A percentile compares a stretch with the other conserved stretches of the same genome.
These are phyloP conservation scores for Chenopodium album DNA, from an alignment of 148 eudicot species.

Conservation along the genomic window DNA sequence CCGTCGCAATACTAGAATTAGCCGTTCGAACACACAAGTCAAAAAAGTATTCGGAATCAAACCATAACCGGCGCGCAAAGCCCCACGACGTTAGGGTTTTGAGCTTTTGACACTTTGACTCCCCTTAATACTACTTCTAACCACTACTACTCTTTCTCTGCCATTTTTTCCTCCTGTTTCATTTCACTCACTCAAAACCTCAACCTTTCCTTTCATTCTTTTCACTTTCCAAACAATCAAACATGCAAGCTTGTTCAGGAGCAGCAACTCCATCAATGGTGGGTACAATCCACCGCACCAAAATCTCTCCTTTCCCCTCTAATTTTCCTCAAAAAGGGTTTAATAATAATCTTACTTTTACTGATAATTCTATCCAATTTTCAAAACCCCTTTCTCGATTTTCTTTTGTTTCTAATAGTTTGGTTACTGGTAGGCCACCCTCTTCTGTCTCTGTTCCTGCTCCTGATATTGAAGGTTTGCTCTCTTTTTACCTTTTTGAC, in stretches of 20 bases:
- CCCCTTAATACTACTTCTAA: background rate
- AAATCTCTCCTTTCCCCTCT: constrained; percentile 24
- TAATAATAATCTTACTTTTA: constrained; percentile 24
- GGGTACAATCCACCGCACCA: constrained; percentile 54
- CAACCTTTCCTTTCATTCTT: background rate
- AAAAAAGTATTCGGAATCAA: background rate
- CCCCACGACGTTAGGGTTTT: constrained; percentile 4
- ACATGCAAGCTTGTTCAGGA: constrained; percentile 47
- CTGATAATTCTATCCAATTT: constrained; percentile 20
- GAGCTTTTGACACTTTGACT: background rate
- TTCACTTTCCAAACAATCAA: constrained; percentile 9
- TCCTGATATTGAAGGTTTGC: constrained; percentile 55
- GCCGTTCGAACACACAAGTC: background rate
- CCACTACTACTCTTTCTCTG: background rate
- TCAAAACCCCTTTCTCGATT: constrained; percentile 35
- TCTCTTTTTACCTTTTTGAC: background rate
- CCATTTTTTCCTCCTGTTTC: background rate
- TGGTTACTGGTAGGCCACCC: constrained; percentile 48
- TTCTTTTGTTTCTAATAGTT: constrained; percentile 48
- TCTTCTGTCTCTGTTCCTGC: constrained; percentile 43
- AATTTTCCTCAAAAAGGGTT: constrained; percentile 4
- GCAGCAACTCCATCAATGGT: constrained; percentile 35
- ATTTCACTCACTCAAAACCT: background rate
- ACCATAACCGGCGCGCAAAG: background rate
- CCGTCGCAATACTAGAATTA: too few species aligned